Percentiles rank a stretch among this genome's conserved stretches.
These are phyloP conservation scores for Suillus subalutaceus DNA, from an alignment of 768 basidiomycete genomes.

Conservation along the genomic window DNA sequence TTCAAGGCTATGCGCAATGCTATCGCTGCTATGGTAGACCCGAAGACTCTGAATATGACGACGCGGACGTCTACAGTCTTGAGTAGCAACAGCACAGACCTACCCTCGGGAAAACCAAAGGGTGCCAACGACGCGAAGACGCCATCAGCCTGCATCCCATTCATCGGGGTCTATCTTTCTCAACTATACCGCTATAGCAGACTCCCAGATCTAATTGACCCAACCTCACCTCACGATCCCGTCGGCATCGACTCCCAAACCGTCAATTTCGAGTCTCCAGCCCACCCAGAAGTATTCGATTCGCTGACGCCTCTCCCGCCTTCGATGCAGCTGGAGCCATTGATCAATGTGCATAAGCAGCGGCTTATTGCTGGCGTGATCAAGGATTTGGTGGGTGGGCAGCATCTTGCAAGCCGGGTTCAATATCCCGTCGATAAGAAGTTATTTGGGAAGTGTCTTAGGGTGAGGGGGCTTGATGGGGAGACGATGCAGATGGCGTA, in stretches of 20 bases:
- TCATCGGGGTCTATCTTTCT: conserved; percentile 73
- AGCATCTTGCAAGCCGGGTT: conserved; percentile 77
- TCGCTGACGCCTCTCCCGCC: conserved; percentile 70
- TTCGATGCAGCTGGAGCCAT: conserved; percentile 79
- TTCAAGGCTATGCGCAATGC: conserved; percentile 76
- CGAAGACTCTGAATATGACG: conserved; percentile 58
- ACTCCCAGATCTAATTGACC: conserved; percentile 82
- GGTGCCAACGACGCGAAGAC: conserved; percentile 41
- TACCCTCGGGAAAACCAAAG: conserved; percentile 38
- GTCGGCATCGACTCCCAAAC: conserved; percentile 67
- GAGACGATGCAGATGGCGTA: conserved; percentile 55
- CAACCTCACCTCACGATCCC: conserved; percentile 71
- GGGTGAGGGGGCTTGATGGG: conserved; percentile 65
- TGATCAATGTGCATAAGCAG: conserved; percentile 91
- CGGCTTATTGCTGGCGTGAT: conserved; percentile 79
- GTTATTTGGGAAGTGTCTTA: conserved; percentile 74
- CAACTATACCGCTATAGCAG: conserved; percentile 65
- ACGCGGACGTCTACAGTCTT: conserved; percentile 58
- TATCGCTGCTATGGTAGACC: conserved; percentile 64
- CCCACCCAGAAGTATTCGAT: conserved; percentile 80
- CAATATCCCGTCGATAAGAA: conserved; percentile 74
- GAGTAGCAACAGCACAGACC: conserved; percentile 47
- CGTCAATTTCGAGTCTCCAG: conserved; percentile 66
- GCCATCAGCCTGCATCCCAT: conserved; percentile 69
- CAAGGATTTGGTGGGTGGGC: conserved; percentile 78